A percentile compares a stretch with the other conserved stretches of the same genome.
phyloP scores from a whole-genome alignment of 192 early-diverging fungal genomes.

The Umbelopsis sp. region DNA sequence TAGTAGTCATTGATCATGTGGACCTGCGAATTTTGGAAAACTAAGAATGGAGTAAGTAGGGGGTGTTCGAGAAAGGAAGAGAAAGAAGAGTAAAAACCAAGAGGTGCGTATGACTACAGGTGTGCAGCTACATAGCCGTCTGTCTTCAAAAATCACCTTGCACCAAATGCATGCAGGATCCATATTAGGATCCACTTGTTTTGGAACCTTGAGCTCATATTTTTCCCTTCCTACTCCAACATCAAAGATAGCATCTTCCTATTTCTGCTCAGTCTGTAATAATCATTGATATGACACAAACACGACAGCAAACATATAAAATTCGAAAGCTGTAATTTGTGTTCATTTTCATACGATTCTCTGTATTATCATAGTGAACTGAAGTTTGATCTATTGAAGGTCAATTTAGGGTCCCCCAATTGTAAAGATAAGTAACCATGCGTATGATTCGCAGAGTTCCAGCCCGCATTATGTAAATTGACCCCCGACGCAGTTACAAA shows the following conservation, averaged over 20 bases:
- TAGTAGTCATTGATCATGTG: slow-evolving; percentile 22
- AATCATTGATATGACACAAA: too few species aligned
- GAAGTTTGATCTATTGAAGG: too few species aligned
- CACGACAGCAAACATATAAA: too few species aligned
- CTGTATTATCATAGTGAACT: too few species aligned
- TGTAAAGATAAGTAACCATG: too few species aligned
- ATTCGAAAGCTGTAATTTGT: too few species aligned
- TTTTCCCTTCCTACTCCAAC: neutral
- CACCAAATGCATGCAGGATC: slow-evolving; percentile 17
- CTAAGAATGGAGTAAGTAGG: neutral
- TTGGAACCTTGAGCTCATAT: neutral
- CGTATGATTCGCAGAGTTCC: too few species aligned
- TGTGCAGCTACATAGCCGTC: slow-evolving; percentile 7
- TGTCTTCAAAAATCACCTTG: slow-evolving; percentile 20
- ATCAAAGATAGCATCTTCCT: neutral
- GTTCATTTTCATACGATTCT: too few species aligned
- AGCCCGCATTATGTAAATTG: too few species aligned
- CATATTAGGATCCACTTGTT: slow-evolving; percentile 9
- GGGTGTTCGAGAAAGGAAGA: too few species aligned
- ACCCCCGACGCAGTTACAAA: too few species aligned
- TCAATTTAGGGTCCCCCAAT: too few species aligned
- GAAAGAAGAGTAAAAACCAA: slow-evolving; percentile 7
- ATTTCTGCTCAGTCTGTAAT: neutral
- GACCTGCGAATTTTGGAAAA: neutral
- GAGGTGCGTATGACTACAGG: neutral